These are phyloP conservation scores for Coemansia sp. DNA, from an alignment of 192 early-diverging fungal species.

Conservation along the genomic window DNA sequence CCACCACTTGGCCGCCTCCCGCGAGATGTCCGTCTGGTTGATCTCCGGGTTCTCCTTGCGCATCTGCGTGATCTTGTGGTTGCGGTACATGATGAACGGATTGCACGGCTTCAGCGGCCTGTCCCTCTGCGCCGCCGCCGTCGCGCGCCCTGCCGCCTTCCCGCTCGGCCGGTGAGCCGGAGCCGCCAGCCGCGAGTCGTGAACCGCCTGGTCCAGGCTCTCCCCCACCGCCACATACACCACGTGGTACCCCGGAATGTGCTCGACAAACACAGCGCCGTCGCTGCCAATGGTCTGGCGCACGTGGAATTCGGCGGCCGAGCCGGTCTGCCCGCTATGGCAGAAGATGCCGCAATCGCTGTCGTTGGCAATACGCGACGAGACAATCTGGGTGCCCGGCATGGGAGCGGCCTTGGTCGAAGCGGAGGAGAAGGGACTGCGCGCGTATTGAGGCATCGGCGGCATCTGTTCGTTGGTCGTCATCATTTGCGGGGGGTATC, in stretches of 20 bases:
- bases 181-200: conserved; percentile 9
- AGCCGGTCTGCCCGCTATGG: conserved; percentile 17
- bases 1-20: conserved; percentile 48
- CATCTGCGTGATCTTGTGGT: conserved; percentile 44
- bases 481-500: conserved; percentile 16
- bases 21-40: conserved; percentile 50
- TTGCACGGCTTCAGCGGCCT: conserved; percentile 36
- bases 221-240: conserved; percentile 20
- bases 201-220: conserved; percentile 11
- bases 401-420: conserved; percentile 10
- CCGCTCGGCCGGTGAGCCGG: background rate
- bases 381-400: conserved; percentile 9
- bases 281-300: conserved; percentile 28
- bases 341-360: conserved; percentile 24
- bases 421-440: background rate
- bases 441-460: conserved; percentile 22
- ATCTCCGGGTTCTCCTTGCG: conserved; percentile 42
- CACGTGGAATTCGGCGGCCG: conserved; percentile 15
- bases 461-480: conserved; percentile 17
- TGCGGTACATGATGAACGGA: conserved; percentile 53
- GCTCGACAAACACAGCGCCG: conserved; percentile 30
- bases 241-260: conserved; percentile 27
- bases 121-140: background rate
- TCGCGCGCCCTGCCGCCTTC: background rate
- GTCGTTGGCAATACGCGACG: conserved; percentile 29